phyloP scores from a whole-genome alignment of 2,329 filamentous ascomycete genomes.

The Fusarium neocosmosporiellum region DNA sequence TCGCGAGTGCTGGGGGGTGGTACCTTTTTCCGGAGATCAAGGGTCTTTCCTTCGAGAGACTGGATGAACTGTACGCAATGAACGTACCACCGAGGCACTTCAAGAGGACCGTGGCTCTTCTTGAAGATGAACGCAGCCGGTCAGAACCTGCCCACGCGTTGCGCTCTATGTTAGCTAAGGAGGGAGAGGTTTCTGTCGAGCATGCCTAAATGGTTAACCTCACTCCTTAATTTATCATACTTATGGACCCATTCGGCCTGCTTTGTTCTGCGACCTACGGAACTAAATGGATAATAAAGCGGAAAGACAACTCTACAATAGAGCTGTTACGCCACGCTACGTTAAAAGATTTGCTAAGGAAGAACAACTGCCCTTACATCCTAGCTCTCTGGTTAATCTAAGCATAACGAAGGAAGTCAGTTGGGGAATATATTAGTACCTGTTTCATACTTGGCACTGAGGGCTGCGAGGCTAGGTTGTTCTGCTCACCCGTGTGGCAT shows the following conservation, averaged over 20 bases:
- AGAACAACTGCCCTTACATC: too few species aligned
- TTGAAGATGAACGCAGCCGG: neutral
- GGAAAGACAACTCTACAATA: too few species aligned
- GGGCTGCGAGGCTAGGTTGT: too few species aligned
- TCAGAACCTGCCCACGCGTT: neutral
- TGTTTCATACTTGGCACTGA: too few species aligned
- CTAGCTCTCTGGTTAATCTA: too few species aligned
- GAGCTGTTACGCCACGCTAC: too few species aligned
- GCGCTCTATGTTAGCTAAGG: neutral
- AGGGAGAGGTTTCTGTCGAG: neutral
- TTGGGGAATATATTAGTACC: too few species aligned
- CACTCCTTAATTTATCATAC: neutral
- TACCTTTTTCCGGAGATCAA: constrained; percentile 39
- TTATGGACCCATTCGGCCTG: neutral
- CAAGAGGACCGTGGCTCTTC: neutral
- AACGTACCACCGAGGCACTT: neutral
- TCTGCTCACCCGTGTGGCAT: too few species aligned
- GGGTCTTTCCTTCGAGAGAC: neutral
- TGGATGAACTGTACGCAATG: neutral
- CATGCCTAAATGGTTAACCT: neutral
- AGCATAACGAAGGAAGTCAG: too few species aligned
- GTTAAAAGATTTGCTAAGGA: too few species aligned
- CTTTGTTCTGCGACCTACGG: neutral
- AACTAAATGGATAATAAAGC: too few species aligned
- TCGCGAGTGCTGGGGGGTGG: constrained; percentile 18